Evolutionary conservation across 2,329 filamentous ascomycete species (phyloP), one percentile per base, ranked within the genome.

Genomic region (Basipetospora chlamydospora): DNA sequence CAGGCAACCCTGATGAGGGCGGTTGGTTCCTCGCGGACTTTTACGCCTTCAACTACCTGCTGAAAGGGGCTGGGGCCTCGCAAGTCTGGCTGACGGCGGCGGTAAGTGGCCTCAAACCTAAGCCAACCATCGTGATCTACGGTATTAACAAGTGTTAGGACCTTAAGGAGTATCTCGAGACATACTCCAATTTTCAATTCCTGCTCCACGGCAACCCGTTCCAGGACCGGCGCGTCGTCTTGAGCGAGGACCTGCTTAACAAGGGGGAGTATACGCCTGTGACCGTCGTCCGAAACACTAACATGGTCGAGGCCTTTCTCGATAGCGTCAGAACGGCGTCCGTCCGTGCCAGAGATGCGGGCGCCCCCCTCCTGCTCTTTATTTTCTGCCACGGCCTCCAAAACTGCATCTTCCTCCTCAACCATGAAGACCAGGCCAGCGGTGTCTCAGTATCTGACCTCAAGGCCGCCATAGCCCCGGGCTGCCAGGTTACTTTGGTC

Each of bases 11-110:
- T 9, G 18, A 20, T 4, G 15, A 26, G 16, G 40, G 42, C 8
- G 42, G 40, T 4, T 42, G 40, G 42, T 37, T 43, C 26, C 15
- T 43, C 3, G 35, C 42, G 3, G 42, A 43, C 26, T 43, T 43
- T 22, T 42, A 42, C 17, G 38, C 42, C 13, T 42, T 43, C 35
- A 40, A 42, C 29, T 37, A 38, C 28, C 35, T 43, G 4, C 29
- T 43, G 5, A 39, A 39, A 13, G 29, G 21, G 12, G 7, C 18
- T 3, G 30, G 15, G 16, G 4, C 8, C 18, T 18, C 16, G 7
- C 30, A 18, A 12, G 12, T 21, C 15, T 32, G 30, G 15, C 15
- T 32, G 30, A 18, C 30, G n/a, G 30, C 7, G 8, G 30, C 5
- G 18, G 30, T 32, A 32, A 32, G 30, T 28, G 10, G n/a, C 12